phyloP scores from a whole-genome alignment of 495 filamentous ascomycete species.

The Lasiosphaeriaceae sp. region DNA sequence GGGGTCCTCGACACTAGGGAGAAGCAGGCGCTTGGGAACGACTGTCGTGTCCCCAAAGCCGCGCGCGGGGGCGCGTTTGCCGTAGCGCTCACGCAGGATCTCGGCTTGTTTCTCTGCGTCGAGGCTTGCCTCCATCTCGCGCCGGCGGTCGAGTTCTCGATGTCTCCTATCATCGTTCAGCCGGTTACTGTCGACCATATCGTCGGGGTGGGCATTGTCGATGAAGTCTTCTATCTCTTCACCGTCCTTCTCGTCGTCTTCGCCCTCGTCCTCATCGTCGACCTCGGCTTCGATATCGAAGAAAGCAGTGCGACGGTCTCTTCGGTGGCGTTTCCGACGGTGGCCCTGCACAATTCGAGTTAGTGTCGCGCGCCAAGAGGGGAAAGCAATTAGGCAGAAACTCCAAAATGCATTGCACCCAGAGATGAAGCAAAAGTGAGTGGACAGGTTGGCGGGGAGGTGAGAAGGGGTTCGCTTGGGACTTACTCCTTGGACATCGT shows the following conservation, averaged over 20 bases:
- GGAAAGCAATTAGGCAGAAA: not conserved
- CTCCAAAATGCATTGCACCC: no score
- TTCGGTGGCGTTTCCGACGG: constrained; percentile 73
- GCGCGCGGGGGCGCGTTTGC: constrained; percentile 45
- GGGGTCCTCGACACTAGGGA: constrained; percentile 91
- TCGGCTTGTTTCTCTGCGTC: constrained; percentile 93
- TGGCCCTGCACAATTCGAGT: constrained; percentile 51
- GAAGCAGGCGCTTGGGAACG: constrained; percentile 80
- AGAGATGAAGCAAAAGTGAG: not conserved
- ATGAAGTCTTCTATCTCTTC: constrained; percentile 80
- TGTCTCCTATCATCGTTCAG: constrained; percentile 89
- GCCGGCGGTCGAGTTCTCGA: constrained; percentile 86
- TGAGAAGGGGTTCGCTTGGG: not conserved
- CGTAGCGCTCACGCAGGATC: constrained; percentile 77
- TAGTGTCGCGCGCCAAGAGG: not conserved
- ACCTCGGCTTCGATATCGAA: constrained; percentile 96
- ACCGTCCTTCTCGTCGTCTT: constrained; percentile 83
- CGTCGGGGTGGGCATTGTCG: constrained; percentile 84
- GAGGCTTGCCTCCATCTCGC: constrained; percentile 76
- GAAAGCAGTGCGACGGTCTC: constrained; percentile 71
- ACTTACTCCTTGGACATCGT: constrained; percentile 38
- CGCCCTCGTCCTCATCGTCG: constrained; percentile 89
- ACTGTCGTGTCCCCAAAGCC: constrained; percentile 58
- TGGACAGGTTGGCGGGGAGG: not conserved
- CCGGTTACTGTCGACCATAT: constrained; percentile 74